phyloP scores from a whole-genome alignment of 495 filamentous ascomycete species.

The Lasiosphaeria miniovina region DNA sequence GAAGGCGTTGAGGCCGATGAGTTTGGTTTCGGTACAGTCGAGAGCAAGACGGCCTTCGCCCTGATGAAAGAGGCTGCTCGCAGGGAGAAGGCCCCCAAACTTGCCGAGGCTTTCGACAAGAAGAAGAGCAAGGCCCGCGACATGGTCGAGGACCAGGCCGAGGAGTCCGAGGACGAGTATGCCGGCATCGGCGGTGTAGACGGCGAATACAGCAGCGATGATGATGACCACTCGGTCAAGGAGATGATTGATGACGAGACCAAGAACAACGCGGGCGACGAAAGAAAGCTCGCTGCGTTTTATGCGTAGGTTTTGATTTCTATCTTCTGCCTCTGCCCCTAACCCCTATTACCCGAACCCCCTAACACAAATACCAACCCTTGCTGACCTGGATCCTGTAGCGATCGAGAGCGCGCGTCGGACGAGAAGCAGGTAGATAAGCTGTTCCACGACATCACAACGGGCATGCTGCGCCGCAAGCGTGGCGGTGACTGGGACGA shows the following conservation, averaged over 20 bases:
- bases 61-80: constrained; percentile 70
- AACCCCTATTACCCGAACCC: background rate
- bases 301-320: constrained; percentile 67
- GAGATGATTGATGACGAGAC: constrained; percentile 85
- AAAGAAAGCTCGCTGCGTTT: constrained; percentile 76
- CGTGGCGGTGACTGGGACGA: constrained; percentile 72
- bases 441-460: constrained; percentile 87
- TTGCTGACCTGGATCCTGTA: constrained; percentile 19
- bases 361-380: background rate
- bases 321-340: too few relatives aligned
- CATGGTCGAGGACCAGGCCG: constrained; percentile 88
- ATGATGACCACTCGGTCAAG: constrained; percentile 55
- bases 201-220: constrained; percentile 78
- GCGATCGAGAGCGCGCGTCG: constrained; percentile 61
- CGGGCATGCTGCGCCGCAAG: constrained; percentile 76
- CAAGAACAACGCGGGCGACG: constrained; percentile 68
- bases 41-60: constrained; percentile 56
- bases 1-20: constrained; percentile 53
- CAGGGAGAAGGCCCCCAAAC: constrained; percentile 47
- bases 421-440: constrained; percentile 86
- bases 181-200: constrained; percentile 88
- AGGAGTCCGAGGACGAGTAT: constrained; percentile 98
- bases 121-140: constrained; percentile 83
- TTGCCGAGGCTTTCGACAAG: constrained; percentile 63
- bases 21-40: constrained; percentile 25